Evolutionary conservation across 2,329 filamentous ascomycete genomes (phyloP), one percentile per base, ranked within the genome.

Genomic region (Claviceps pazoutovae): DNA sequence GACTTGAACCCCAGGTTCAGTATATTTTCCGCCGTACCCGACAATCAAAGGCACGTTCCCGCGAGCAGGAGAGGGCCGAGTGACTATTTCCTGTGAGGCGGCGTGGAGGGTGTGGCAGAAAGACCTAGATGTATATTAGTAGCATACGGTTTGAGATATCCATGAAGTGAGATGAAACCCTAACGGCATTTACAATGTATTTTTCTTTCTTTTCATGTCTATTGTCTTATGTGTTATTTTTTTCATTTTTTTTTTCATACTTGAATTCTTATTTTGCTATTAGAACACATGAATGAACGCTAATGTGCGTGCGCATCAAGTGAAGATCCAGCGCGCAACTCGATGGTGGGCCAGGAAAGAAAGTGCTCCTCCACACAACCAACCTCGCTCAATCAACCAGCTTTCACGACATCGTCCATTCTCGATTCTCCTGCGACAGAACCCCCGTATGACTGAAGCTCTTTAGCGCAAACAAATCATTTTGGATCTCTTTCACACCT

Each of bases 1-100:
- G 85, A 93, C 61, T 75, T 96, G 50, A 83, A 88, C 55, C 89
- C 91, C 36, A 88, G 86, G 61, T 98, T 98, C 72, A 93, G 84
- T 66, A 93, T 94, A 62, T 94, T 94, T 73, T 84, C 82, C 34
- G 88, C 88, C 36, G 88, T 94, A n/a, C 87, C 88, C 0, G 88
- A 93, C 61, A 84, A 93, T 59, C 79, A 86, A 67, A 77, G 88
- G 55, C 86, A 88, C 52, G 84, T 91, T 8, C 88, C 88, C 2
- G 81, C 84, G 11, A 86, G 79, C 51, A 75, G 82, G 44, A 74
- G 81, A 56, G 80, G 82, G 30, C 79, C 82, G 16, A 79, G 79
- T 50, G 83, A 86, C 63, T 86, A 86, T 69, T 86, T 86, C 69
- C 69, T 86, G 62, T 84, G 57, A 68, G 58, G 59, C 61, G 54